Base-by-base conservation (phyloP, 2,329 filamentous ascomycete species). In the Colletotrichum kahawae region DNA sequence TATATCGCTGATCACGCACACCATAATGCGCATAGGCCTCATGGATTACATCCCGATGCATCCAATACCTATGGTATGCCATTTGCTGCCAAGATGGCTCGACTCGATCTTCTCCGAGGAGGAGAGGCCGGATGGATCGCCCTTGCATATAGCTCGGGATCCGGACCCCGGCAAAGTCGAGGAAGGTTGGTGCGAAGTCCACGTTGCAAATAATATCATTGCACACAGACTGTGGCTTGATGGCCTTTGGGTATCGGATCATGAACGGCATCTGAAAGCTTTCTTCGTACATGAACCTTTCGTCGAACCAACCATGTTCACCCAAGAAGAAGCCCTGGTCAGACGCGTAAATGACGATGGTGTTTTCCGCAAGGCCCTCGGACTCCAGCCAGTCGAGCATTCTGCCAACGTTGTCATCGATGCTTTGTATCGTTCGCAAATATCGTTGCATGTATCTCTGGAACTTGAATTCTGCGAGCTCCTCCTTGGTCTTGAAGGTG, bases 241-340 rank as follows among this genome's bases (percentile, higher is more conserved):
- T 88, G 67, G 83, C 83, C 0, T 64, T 73, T 0, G 89, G 88
- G 62, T 87, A 88, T 0, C 86, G 84, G 10, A 88, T 82, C 8
- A 90, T 78, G 63, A 90, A 88, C 0, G 89, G 88, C 89, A 90
- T 90, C 80, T 90, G 88, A 80, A 90, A 90, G n/a, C 82, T 85
- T 79, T 90, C 88, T 72, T 91, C 88, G 80, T 90, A 90, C 86
- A 90, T 90, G 80, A 90, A 90, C 4, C 89, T 85, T 80, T 90
- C 90, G 79, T 90, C 89, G 77, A 90, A 90, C 88, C 88, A 90
- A 68, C 89, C 88, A 76, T 90, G 89, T 75, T 90, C 89, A 14
- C 88, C 88, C 0, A 90, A 84, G 78, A 90, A 90, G 82, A 90
- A 90, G 8, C 89, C 89, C 76, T 90, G 88, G 76, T 90, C 88